phyloP scores from a whole-genome alignment of 106 monocot genomes.

The Narthecium ossifragum region DNA sequence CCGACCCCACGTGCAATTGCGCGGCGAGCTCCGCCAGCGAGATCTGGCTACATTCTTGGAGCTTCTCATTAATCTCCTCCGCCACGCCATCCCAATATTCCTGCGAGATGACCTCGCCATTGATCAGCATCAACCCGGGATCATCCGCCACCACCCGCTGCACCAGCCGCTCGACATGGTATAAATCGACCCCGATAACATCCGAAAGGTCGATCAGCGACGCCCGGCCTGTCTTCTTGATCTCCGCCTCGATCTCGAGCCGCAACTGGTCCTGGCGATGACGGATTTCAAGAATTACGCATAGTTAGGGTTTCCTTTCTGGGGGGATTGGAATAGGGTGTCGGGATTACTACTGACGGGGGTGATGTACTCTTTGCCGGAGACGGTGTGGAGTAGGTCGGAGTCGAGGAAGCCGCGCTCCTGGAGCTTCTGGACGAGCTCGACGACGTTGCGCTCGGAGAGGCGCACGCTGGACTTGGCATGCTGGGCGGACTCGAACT shows the following conservation, averaged over 20 bases:
- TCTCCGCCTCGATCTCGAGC: slow-evolving; percentile 68
- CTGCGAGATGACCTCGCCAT: slow-evolving; percentile 86
- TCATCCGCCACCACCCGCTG: slow-evolving; percentile 42
- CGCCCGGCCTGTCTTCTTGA: slow-evolving; percentile 56
- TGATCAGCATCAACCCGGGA: slow-evolving; percentile 59
- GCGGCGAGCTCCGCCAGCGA: slow-evolving; percentile 79
- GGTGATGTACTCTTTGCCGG: slow-evolving; percentile 97
- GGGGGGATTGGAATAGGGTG: not conserved
- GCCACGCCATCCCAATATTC: slow-evolving; percentile 75
- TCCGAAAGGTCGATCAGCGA: slow-evolving; percentile 86
- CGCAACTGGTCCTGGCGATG: slow-evolving; percentile 58
- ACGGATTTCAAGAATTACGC: not conserved
- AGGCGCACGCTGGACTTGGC: slow-evolving; percentile 79
- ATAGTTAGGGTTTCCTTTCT: not conserved
- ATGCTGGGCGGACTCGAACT: slow-evolving; percentile 83
- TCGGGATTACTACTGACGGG: slow-evolving; percentile 30
- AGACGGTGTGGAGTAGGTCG: slow-evolving; percentile 86
- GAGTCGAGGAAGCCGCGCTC: slow-evolving; percentile 69
- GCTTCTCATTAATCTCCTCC: slow-evolving; percentile 89
- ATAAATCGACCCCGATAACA: slow-evolving; percentile 81
- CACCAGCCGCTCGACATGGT: slow-evolving; percentile 70
- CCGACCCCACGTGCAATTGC: slow-evolving; percentile 77
- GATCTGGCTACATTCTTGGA: slow-evolving; percentile 95
- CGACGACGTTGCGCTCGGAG: slow-evolving; percentile 88
- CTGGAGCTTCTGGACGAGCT: slow-evolving; percentile 81